Conservation (phyloP, 164 flowering plant genomes). For the Warburgia ugandensis region DNA sequence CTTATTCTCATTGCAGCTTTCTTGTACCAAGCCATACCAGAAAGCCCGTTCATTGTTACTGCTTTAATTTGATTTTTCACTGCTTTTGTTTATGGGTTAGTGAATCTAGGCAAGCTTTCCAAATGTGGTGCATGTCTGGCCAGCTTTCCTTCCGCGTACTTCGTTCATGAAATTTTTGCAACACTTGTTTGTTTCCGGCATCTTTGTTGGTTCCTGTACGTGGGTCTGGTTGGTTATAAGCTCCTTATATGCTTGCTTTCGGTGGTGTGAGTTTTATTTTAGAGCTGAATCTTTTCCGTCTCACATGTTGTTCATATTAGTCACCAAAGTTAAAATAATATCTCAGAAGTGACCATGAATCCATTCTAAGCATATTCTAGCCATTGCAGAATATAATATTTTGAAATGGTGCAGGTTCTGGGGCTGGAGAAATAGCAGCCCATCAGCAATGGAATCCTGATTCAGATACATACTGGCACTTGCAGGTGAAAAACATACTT, state of each 20-base stretch:
- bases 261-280: background rate
- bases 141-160: background rate
- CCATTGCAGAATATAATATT: constrained; percentile 4
- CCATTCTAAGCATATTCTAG: too few species aligned
- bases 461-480: background rate
- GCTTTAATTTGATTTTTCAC: background rate
- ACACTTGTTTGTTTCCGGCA: background rate
- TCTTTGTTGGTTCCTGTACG: background rate
- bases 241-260: too few species aligned
- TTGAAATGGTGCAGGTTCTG: constrained; percentile 18
- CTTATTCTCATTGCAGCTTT: too few species aligned
- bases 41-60: background rate
- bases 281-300: background rate
- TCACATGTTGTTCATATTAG: background rate
- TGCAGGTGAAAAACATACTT: constrained; percentile 16
- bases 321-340: background rate
- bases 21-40: background rate
- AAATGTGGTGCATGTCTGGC: background rate
- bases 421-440: constrained; percentile 4
- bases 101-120: background rate
- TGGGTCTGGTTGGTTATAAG: background rate
- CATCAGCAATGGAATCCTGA: constrained; percentile 4
- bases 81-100: background rate
- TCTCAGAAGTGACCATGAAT: too few species aligned
- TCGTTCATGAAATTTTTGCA: background rate